phyloP scores from a whole-genome alignment of 2,329 filamentous ascomycete species.

The Aspergillus ochraceoroseus region DNA sequence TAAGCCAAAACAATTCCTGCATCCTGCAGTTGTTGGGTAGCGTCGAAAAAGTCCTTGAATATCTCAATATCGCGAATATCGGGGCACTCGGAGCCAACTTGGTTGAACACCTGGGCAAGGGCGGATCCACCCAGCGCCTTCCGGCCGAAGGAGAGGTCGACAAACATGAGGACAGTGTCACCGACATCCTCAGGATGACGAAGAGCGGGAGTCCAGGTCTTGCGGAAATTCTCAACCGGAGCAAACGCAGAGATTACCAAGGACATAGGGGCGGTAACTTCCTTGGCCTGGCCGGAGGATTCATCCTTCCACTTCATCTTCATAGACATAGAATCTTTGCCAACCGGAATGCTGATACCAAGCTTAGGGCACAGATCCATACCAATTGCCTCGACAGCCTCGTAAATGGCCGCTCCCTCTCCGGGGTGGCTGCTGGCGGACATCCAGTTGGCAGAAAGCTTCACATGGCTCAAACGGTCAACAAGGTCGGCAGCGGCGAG shows the following conservation, averaged over 20 bases:
- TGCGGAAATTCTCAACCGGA: slow-evolving; percentile 72
- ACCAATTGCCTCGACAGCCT: slow-evolving; percentile 87
- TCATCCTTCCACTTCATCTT: slow-evolving; percentile 89
- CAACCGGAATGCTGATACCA: slow-evolving; percentile 90
- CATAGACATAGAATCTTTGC: slow-evolving; percentile 98
- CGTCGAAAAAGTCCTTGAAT: slow-evolving; percentile 87
- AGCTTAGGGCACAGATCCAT: slow-evolving; percentile 86
- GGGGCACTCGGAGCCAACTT: slow-evolving; percentile 77
- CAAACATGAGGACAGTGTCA: slow-evolving; percentile 80
- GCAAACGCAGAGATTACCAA: slow-evolving; percentile 88
- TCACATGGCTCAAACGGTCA: slow-evolving; percentile 70
- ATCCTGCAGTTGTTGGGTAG: slow-evolving; percentile 64
- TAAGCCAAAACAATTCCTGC: slow-evolving; percentile 78
- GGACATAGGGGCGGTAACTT: slow-evolving; percentile 87
- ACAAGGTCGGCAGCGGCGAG: slow-evolving; percentile 73
- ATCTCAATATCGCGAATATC: slow-evolving; percentile 78
- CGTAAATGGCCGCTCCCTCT: slow-evolving; percentile 86
- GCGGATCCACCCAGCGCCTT: slow-evolving; percentile 86
- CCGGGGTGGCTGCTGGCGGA: slow-evolving; percentile 89
- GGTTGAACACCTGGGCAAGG: slow-evolving; percentile 80
- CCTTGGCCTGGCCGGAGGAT: slow-evolving; percentile 62
- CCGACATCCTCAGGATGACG: slow-evolving; percentile 79
- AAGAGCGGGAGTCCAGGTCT: slow-evolving; percentile 91
- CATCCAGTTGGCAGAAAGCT: slow-evolving; percentile 98
- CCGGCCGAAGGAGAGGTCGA: slow-evolving; percentile 77